phyloP scores from a whole-genome alignment of 805 yeast genomes.

The Wickerhamiella allomyrinae region DNA sequence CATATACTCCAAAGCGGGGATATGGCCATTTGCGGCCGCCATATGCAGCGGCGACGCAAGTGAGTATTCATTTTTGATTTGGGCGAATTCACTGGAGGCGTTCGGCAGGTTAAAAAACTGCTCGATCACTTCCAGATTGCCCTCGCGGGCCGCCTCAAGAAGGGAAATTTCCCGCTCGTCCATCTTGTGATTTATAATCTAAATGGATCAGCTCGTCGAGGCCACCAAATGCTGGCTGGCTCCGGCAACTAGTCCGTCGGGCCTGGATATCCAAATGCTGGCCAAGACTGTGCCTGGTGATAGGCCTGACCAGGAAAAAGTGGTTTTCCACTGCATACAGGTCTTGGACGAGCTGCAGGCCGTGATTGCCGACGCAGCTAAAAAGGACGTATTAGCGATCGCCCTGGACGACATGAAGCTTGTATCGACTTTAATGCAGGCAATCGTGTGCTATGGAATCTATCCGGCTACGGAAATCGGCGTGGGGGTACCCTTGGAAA shows the following conservation, averaged over 20 bases:
- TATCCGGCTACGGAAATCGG: constrained; percentile 45
- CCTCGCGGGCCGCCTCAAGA: constrained; percentile 53
- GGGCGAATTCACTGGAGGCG: constrained; percentile 26
- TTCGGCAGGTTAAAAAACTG: constrained; percentile 43
- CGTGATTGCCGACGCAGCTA: neutral
- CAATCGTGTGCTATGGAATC: constrained; percentile 57
- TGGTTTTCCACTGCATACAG: neutral
- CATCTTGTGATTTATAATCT: constrained; percentile 4
- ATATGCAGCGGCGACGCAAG: constrained; percentile 73
- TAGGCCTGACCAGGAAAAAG: neutral
- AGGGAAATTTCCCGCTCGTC: constrained; percentile 20
- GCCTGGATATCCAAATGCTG: neutral
- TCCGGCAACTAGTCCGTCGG: neutral
- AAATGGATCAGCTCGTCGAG: constrained; percentile 10
- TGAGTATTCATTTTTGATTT: constrained; percentile 50
- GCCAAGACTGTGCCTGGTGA: neutral
- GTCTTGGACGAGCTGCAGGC: neutral
- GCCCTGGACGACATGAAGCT: constrained; percentile 77
- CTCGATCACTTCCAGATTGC: constrained; percentile 64
- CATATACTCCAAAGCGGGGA: constrained; percentile 48
- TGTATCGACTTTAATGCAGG: constrained; percentile 47
- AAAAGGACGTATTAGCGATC: constrained; percentile 30
- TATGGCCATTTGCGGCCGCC: constrained; percentile 93
- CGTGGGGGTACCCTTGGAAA: constrained; percentile 50
- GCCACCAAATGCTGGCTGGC: constrained; percentile 11